Conservation (phyloP, 768 basidiomycete genomes). For the Agaricus blazei region DNA sequence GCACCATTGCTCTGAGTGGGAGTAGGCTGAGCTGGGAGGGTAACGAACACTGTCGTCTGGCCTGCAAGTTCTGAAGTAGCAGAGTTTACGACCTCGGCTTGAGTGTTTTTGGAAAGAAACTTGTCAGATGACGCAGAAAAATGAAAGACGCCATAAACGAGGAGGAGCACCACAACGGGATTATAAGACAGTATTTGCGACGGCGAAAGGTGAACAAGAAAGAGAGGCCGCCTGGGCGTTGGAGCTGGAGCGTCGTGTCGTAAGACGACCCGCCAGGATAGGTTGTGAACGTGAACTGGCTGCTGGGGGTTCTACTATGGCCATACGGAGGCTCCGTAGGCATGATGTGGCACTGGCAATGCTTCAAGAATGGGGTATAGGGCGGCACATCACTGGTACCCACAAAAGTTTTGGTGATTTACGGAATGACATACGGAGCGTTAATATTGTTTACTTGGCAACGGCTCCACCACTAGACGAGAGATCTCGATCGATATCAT, state of each 20-base stretch:
- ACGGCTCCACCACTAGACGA: neutral
- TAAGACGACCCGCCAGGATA: neutral
- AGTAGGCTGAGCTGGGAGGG: neutral
- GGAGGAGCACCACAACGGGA: neutral
- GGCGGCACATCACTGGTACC: no score
- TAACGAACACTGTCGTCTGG: neutral
- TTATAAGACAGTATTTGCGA: neutral
- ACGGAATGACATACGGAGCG: no score
- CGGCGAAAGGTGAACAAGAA: neutral
- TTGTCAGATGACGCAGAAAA: neutral
- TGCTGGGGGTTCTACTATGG: neutral
- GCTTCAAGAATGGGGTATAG: no score
- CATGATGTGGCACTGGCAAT: neutral
- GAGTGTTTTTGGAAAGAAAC: neutral
- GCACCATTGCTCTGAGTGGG: neutral
- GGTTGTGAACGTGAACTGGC: neutral
- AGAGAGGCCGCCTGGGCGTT: neutral
- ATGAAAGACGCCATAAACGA: neutral
- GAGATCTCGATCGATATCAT: no score
- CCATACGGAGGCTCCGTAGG: neutral
- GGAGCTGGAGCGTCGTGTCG: neutral
- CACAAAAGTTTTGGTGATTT: no score
- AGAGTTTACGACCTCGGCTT: neutral
- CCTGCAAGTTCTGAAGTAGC: neutral
- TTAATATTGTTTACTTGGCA: neutral